Conservation (phyloP, 2,329 filamentous ascomycete genomes). For the Epichloe aotearoae region DNA sequence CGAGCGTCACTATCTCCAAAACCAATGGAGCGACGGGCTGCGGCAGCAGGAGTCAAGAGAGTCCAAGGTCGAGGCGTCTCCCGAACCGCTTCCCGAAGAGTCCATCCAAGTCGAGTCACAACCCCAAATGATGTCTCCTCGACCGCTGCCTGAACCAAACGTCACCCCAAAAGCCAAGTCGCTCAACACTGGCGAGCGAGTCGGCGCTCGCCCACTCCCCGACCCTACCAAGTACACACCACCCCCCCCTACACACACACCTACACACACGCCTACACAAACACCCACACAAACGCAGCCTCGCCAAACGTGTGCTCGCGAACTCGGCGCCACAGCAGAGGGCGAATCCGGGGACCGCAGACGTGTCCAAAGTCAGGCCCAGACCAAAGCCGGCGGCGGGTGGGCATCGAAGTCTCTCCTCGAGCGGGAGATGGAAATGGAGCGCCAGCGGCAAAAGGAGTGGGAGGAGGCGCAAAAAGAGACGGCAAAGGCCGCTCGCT, state of each 20-base stretch:
- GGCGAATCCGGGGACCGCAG: constrained; percentile 49
- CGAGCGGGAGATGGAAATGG: constrained; percentile 70
- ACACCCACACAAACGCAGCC: constrained; percentile 14
- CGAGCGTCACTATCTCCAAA: constrained; percentile 50
- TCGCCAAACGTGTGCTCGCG: constrained; percentile 39
- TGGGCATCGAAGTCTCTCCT: constrained; percentile 58
- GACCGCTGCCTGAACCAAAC: constrained; percentile 30
- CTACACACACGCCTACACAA: constrained; percentile 3
- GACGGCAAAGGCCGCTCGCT: constrained; percentile 40
- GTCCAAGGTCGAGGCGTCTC: constrained; percentile 13
- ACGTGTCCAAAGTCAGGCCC: constrained; percentile 42
- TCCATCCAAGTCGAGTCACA: background rate
- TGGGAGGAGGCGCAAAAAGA: constrained; percentile 68
- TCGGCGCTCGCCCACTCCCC: constrained; percentile 38
- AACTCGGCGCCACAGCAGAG: constrained; percentile 44
- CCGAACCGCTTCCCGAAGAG: background rate
- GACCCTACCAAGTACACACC: constrained; percentile 27
- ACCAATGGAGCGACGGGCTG: constrained; percentile 29
- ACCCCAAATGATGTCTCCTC: constrained; percentile 6
- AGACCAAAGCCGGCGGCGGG: constrained; percentile 47
- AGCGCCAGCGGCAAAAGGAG: constrained; percentile 61
- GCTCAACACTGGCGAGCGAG: constrained; percentile 17
- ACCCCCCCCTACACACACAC: constrained; percentile 4
- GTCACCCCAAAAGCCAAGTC: constrained; percentile 19
- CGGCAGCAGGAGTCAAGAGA: constrained; percentile 24